phyloP scores from a whole-genome alignment of 192 early-diverging fungal genomes.

The Backusella circina region DNA sequence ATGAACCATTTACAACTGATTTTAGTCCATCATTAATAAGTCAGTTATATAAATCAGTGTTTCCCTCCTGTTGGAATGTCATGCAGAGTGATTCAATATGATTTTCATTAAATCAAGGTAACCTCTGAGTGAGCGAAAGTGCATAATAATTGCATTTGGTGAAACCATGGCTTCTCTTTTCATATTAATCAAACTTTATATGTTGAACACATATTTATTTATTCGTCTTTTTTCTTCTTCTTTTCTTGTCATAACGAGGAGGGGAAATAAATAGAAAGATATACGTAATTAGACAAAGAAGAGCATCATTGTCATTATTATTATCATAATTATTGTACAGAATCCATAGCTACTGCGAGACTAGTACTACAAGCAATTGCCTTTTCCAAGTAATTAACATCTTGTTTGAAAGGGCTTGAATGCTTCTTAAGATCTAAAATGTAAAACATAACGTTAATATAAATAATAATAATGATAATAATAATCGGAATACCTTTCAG shows the following conservation, averaged over 20 bases:
- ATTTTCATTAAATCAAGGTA: not conserved
- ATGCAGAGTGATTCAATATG: not conserved
- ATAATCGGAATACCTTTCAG: conserved; percentile 39
- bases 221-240: not conserved
- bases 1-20: too few species aligned
- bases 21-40: too few species aligned
- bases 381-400: conserved; percentile 17
- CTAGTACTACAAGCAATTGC: conserved; percentile 23
- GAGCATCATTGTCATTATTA: not conserved
- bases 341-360: conserved; percentile 29
- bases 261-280: not conserved
- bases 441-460: too few species aligned
- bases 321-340: conserved; percentile 14
- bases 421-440: conserved; percentile 36
- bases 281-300: not conserved
- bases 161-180: too few species aligned
- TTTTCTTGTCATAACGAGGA: too few species aligned
- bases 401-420: conserved; percentile 18
- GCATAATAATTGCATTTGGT: not conserved
- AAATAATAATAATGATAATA: not conserved
- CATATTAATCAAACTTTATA: not conserved
- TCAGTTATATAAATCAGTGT: not conserved
- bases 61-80: not conserved
- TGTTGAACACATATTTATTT: not conserved
- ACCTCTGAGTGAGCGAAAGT: not conserved